Evolutionary conservation across 306 rosid species (phyloP), one percentile per base, ranked within the genome.

Genomic region (Adenanthera pavonina): DNA sequence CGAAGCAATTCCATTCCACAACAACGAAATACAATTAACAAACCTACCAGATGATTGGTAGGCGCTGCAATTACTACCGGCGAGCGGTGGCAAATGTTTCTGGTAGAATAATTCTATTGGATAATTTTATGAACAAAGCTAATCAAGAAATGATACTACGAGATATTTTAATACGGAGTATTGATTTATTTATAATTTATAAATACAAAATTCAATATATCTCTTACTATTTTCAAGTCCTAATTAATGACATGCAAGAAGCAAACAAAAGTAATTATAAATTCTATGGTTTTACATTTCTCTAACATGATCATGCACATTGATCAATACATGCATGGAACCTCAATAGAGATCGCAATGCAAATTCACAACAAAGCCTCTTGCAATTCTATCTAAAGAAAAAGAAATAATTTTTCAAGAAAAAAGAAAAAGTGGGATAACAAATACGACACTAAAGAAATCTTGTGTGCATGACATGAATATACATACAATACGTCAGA

Each of bases 381-480:
- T 49, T 20, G 64, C 51, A 74, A 64, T 71, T 33, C 8, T 61
- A 3, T 12, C 14, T 1, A 13, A 13, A 34, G 5, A 57, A 61
- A 62, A 62, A 33, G 13, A 72, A 35, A 64, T 33, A 75, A 71
- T 79, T 17, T 56, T 20, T 57, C 64, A 54, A 74, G 73, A 78
- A 40, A 75, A 20, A 67, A 7, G 6, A 3, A 6, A 72, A 41
- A 71, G 80, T 36, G 76, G 33, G 65, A 82, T 68, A 54, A 75
- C 75, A 62, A 69, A 59, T 79, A 77, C 78, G 80, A 78, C 83
- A 11, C 69, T 13, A 51, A 80, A 79, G 38, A 80, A 72, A 70
- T 81, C 38, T 25, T 14, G 38, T 60, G 66, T 30, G 10, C 66
- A 34, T 16, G 16, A 34, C 69, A 62, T 62, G 68, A 62, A 62